Evolutionary conservation across 2,329 filamentous ascomycete species (phyloP), one percentile per base, ranked within the genome.

Genomic region (Graphium sp.): DNA sequence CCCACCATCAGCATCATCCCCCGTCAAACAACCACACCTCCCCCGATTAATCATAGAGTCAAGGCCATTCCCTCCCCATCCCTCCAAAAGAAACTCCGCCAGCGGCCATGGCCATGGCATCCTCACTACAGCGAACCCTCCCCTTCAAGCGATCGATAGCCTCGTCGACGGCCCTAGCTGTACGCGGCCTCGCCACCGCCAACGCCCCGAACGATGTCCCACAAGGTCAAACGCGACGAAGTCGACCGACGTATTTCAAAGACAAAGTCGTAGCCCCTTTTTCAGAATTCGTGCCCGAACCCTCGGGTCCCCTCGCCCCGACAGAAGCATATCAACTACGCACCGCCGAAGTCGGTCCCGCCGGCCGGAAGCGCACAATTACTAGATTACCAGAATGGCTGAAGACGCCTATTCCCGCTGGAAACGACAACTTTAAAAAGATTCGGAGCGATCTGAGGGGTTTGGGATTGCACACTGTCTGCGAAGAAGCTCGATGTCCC

Each of bases 401-500:
- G 37, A 94, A 95, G 64, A 98, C 87, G 14, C 81, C 84, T 2
- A 89, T 98, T 32, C 89, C 89, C 0, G 72, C 73, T 9, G 76
- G 76, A 36, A 78, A 72, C 47, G 54, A 61, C 32, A 91, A 91
- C 56, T 94, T 77, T 62, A 91, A 91, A 58, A 81, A 82, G 45
- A 92, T 98, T 53, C 94, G 93, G 62, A 74, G 78, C 37, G 89
- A 98, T 51, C 58, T 98, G 39, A 71, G 89, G 20, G 89, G 89
- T 0, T 57, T 98, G 34, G 79, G 80, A 33, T 61, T 98, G 32
- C 85, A 94, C 52, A 98, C 89, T 5, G 89, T 98, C 11, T 98
- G 89, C 53, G 89, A 98, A 56, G 89, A 98, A 58, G 89, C 89
- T 2, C 73, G 84, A 39, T 98, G 89, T 53, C 89, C 89, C 35